Base-by-base conservation (phyloP, 208 protist species). In the Leishmania gerbilli region DNA sequence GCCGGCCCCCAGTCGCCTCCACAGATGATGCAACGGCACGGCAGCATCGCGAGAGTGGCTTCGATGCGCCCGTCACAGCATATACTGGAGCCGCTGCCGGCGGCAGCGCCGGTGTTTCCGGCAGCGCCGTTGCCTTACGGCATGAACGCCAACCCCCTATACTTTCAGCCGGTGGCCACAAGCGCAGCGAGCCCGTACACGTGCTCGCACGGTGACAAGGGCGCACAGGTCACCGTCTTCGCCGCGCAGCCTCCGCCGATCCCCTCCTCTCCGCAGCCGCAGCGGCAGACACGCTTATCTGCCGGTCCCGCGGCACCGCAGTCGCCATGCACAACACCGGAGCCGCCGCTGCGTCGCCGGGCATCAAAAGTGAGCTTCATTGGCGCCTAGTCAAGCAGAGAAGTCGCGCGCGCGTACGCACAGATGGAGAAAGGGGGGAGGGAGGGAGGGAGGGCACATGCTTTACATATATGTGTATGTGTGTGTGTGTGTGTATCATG, bases 301-400 rank as follows among this genome's bases (percentile, higher is more conserved):
- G 27, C 21, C 37, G 31, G 51, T 49, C n/a, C 40, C 53, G 6
- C 51, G 19, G 21, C 62, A 21, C 42, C 80, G 34, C 80, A 74
- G 75, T 19, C 76, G 19, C 67, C 76, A 0, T 37, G 58, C 19
- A 45, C 51, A 8, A 47, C 76, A 5, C 68, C 74, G 9, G 81
- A 84, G 6, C 42, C 76, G n/a, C 56, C 65, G 37, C 76, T 84
- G 76, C 81, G 81, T 9, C 81, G 76, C 3, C 81, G 81, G 21
- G 71, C 55, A 62, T 84, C 81, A 53, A 76, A 74, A 37, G 81
- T 84, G 37, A 71, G 81, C 60, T 84, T 84, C n/a, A 15, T 80
- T 6, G 76, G 53, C 34, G 53, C 80, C 4, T 74, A 58, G 27
- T 8, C 55, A 51, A 7, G 45, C 27, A n/a, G 42, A 19, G 47